Base-by-base conservation (phyloP, 2,329 filamentous ascomycete genomes). In the Fusarium odoratissimum region DNA sequence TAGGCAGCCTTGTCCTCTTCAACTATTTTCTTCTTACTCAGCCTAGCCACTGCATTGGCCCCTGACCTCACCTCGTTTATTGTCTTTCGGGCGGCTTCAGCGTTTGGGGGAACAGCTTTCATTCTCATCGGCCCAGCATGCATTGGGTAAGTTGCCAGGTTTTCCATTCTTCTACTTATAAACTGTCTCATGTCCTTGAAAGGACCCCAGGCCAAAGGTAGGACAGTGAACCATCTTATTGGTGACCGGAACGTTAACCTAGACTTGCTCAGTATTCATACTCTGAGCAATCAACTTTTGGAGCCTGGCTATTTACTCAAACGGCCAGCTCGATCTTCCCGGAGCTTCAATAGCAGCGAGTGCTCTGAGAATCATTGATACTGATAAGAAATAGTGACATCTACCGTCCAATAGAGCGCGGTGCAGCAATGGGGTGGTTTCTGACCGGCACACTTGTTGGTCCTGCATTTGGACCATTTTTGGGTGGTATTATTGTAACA, bases 401-500 rank as follows among this genome's bases (percentile, higher is more conserved):
- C 40, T 91, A 91, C 73, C 87, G 89, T 3, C 90, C 90, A 7
- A 90, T 89, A 0, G 90, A 93, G 71, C 87, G 93, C 31, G 93
- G 89, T 5, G 94, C 91, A 6, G 92, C 92, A 4, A 87, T 93
- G 16, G 90, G 91, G 2, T 95, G 91, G 90, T 94, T 94, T 75
- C 80, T 94, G 42, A 89, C 87, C 0, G 92, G 92, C 1, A 93
- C 91, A 0, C 83, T 95, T 1, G 89, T 94, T 49, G 93, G 92
- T 0, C 92, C 93, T 11, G 91, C 90, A 1, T 85, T 92, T 76
- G 92, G 92, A 0, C 89, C 90, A 1, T 92, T 94, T 75, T 84
- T 95, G 14, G 90, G 93, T 60, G 93, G 92, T 30, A 90, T 94
- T 48, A 93, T 95, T 56, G 91, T 95, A 21, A 95, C 92, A 0